A percentile compares a stretch with the other conserved stretches of the same genome.
These are phyloP conservation scores for Solanum aculeatissimum DNA, from an alignment of 305 asterid species.

Conservation along the genomic window DNA sequence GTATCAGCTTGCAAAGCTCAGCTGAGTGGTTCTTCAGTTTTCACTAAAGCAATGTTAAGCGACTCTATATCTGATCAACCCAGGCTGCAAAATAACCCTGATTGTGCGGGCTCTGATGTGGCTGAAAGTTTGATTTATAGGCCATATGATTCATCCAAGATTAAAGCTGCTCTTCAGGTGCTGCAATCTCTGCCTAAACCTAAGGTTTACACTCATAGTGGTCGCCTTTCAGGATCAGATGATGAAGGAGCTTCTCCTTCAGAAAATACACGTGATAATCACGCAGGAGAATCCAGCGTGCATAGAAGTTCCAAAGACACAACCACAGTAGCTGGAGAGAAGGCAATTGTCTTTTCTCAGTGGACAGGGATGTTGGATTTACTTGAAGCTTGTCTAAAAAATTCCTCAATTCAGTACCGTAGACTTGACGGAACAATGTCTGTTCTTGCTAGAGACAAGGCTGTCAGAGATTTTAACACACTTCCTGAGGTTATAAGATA, in stretches of 20 bases:
- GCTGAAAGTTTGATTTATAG: constrained; percentile 28
- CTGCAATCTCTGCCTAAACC: constrained; percentile 38
- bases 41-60: constrained; percentile 52
- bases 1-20: constrained; percentile 58
- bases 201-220: constrained; percentile 1
- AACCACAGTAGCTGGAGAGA: constrained; percentile 45
- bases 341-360: constrained; percentile 95
- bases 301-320: constrained; percentile 8
- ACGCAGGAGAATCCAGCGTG: not conserved
- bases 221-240: constrained; percentile 3
- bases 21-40: constrained; percentile 42
- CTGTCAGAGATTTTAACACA: constrained; percentile 87
- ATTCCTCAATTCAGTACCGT: constrained; percentile 57
- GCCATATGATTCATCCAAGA: constrained; percentile 78
- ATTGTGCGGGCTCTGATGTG: constrained; percentile 17
- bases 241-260: constrained; percentile 5
- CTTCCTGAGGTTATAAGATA: constrained; percentile 60
- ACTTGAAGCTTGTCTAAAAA: constrained; percentile 75
- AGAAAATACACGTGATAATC: constrained; percentile 6
- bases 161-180: constrained; percentile 78
- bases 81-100: constrained; percentile 15
- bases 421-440: constrained; percentile 98
- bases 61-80: constrained; percentile 44
- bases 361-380: constrained; percentile 99
- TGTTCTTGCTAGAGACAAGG: constrained; percentile 78